A percentile compares a stretch with the other conserved stretches of the same genome.
Evolutionary conservation across 2,329 filamentous ascomycete species (phyloP).

Genomic region (Phialophora expanda): DNA sequence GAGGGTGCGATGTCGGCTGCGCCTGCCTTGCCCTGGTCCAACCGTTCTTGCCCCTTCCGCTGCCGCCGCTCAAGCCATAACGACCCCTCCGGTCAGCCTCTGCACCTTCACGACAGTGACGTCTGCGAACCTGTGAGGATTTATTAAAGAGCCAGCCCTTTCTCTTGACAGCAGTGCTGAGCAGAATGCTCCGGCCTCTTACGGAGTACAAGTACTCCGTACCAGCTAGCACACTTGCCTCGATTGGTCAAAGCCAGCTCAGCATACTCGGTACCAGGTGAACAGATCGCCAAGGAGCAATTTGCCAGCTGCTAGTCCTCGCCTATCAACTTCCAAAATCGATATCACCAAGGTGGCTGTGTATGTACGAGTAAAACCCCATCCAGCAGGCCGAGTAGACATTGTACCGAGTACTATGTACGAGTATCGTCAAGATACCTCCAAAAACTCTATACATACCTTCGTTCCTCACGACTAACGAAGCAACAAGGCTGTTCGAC

Average conservation of each 20-base stretch:
- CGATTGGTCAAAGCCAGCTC: neutral
- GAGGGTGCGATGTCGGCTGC: neutral
- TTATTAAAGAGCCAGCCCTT: neutral
- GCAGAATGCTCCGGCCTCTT: neutral
- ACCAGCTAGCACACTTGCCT: no score
- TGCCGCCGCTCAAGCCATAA: constrained; percentile 3
- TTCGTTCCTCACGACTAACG: no score
- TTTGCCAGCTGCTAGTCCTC: neutral
- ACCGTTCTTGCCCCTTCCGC: neutral
- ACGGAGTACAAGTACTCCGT: no score
- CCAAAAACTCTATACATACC: no score
- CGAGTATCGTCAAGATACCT: neutral
- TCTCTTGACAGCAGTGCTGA: neutral
- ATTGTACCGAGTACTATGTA: no score
- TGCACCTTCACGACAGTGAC: neutral
- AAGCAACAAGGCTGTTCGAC: no score
- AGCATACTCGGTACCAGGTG: neutral
- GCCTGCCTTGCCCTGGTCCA: constrained; percentile 9
- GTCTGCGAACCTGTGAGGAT: neutral
- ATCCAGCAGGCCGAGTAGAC: neutral
- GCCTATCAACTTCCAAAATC: neutral
- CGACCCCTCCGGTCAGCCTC: neutral
- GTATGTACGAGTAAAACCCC: neutral
- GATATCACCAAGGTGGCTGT: neutral
- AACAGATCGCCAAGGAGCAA: neutral